These are phyloP conservation scores for Trichophyton rubrum DNA, from an alignment of 2,329 filamentous ascomycete species.

Conservation along the genomic window DNA sequence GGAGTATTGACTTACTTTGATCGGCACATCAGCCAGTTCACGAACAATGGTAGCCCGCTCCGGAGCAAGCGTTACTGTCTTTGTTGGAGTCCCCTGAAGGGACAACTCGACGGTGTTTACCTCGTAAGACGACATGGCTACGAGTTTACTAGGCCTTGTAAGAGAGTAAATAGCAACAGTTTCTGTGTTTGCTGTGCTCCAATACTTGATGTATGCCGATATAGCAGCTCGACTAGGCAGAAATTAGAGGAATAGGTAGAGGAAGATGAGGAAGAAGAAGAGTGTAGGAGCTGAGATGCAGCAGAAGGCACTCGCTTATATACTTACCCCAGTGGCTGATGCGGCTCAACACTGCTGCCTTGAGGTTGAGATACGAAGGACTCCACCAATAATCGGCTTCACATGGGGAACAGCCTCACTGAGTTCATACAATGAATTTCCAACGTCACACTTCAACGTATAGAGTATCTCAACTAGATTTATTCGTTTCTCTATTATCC, in stretches of 20 bases:
- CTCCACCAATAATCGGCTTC: background rate
- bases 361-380: background rate
- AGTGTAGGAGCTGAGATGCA: background rate
- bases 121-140: constrained; percentile 9
- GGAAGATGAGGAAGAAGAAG: background rate
- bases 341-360: background rate
- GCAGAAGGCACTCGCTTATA: background rate
- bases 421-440: too few species aligned
- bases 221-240: background rate
- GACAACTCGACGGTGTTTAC: constrained; percentile 26
- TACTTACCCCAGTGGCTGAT: background rate
- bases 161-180: background rate
- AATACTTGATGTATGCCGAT: background rate
- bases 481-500: too few species aligned
- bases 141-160: background rate
- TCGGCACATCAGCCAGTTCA: constrained; percentile 43
- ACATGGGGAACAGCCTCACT: too few species aligned
- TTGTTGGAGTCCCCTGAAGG: constrained; percentile 46
- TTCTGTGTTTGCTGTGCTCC: background rate
- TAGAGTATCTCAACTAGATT: too few species aligned
- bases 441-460: too few species aligned
- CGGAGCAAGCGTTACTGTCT: constrained; percentile 52
- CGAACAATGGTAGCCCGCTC: constrained; percentile 48
- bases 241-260: background rate
- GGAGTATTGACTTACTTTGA: constrained; percentile 27